Percentiles rank a stretch among this genome's conserved stretches.
These are phyloP conservation scores for Crucihimalaya himalaica DNA, from an alignment of 345 rosid genomes.

Conservation along the genomic window DNA sequence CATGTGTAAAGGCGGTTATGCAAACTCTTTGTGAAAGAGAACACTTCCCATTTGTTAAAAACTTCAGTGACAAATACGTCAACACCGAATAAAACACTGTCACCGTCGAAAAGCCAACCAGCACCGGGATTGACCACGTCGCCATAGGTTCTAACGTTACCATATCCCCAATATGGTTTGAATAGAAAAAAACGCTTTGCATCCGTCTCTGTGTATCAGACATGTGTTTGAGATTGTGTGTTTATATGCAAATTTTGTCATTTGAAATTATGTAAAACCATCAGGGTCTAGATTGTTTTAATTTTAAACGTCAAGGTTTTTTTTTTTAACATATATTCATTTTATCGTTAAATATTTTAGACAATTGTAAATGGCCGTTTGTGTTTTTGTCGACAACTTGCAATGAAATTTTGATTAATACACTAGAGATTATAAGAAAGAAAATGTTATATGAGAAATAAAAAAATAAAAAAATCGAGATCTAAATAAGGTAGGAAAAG, in stretches of 20 bases:
- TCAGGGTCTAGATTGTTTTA: neutral
- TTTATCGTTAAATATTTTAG: no score
- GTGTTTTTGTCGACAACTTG: no score
- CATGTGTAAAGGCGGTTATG: slow-evolving; percentile 8
- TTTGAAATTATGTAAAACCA: neutral
- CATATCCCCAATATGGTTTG: slow-evolving; percentile 17
- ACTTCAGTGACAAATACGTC: slow-evolving; percentile 19
- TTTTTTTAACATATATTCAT: no score
- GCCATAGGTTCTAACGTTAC: neutral
- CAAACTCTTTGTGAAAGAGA: neutral
- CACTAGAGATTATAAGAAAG: neutral
- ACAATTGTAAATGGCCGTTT: no score
- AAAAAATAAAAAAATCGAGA: no score
- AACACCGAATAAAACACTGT: slow-evolving; percentile 5
- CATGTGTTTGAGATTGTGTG: neutral
- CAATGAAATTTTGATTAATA: no score
- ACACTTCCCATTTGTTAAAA: slow-evolving; percentile 17
- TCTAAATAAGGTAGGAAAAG: neutral
- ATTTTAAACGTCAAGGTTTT: neutral
- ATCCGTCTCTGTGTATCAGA: slow-evolving; percentile 15
- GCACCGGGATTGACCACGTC: neutral
- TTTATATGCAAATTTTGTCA: neutral
- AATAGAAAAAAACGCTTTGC: neutral
- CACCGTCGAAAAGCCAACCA: slow-evolving; percentile 17
- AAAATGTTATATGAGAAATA: neutral